These are phyloP conservation scores for Russula sp. DNA, from an alignment of 768 basidiomycete genomes.

Conservation along the genomic window DNA sequence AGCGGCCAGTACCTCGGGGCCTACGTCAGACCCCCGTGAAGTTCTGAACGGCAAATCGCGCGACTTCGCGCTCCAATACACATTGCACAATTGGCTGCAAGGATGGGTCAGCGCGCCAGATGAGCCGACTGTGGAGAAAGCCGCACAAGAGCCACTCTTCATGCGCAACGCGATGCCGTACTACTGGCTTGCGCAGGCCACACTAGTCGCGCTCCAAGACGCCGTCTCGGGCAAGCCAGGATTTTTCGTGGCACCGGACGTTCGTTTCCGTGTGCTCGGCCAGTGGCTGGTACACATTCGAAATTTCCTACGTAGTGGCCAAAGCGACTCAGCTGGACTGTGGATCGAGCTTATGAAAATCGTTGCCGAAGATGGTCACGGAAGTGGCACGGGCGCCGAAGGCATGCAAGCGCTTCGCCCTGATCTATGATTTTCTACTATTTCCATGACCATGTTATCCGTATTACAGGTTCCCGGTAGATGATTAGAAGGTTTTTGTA, in stretches of 20 bases:
- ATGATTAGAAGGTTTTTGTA: not conserved
- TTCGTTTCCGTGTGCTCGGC: constrained; percentile 17
- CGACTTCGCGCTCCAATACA: constrained; percentile 34
- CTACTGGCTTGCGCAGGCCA: constrained; percentile 49
- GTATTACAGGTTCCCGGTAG: not conserved
- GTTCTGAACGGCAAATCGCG: constrained; percentile 13
- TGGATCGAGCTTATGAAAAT: constrained; percentile 22
- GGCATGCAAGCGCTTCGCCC: constrained; percentile 17
- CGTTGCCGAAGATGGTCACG: constrained; percentile 14
- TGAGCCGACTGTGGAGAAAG: constrained; percentile 10
- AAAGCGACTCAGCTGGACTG: constrained; percentile 12
- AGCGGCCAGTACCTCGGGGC: not conserved
- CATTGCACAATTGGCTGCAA: constrained; percentile 47
- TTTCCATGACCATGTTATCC: not conserved
- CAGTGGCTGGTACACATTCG: constrained; percentile 20
- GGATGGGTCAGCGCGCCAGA: constrained; percentile 33
- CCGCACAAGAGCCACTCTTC: constrained; percentile 14
- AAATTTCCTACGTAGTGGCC: constrained; percentile 13
- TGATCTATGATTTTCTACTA: constrained; percentile 8
- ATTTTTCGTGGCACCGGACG: constrained; percentile 13
- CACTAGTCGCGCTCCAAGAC: constrained; percentile 39
- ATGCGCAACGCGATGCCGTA: constrained; percentile 35
- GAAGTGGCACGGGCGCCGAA: not conserved
- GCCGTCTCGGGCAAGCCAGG: constrained; percentile 29
- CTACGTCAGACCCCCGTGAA: not conserved